Base-by-base conservation (phyloP, 2,329 filamentous ascomycete genomes). In the Fusarium heterosporum region DNA sequence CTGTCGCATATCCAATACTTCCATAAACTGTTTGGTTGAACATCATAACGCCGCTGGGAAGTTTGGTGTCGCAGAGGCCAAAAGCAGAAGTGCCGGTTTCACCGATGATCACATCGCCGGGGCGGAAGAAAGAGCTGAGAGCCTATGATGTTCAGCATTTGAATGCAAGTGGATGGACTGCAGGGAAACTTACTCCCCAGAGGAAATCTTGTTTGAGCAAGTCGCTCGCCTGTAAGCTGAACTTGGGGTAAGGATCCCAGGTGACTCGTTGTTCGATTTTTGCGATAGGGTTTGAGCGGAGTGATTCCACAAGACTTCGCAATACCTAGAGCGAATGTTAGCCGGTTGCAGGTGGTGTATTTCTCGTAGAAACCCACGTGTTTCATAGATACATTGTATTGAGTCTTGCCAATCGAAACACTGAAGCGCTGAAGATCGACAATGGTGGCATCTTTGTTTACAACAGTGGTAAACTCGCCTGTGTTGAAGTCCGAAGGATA, bases 401-500 rank as follows among this genome's bases (percentile, higher is more conserved):
- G 32, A 1, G 5, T 25, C 34, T 51, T 55, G 13, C 16, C 45
- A 7, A 51, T 22, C 22, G 7, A 55, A 14, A 19, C 12, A 7
- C 7, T 5, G 22, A 55, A 51, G 11, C 34, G 34, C n/a, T 40
- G 26, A 3, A 55, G 19, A n/a, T 51, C 52, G 2, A 55, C 8
- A 10, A 55, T 17, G n/a, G 36, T 28, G 3, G 52, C 52, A 11
- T 19, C 2, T 3, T 51, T 40, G 8, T 32, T 51, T 1, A 51
- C 19, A 14, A 51, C 34, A 10, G 34, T 55, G 3, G 52, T 55
- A 11, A 55, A 55, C 2, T 55, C 45, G 16, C 52, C 52, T 1
- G 45, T 55, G 6, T 55, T 55, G 13, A 55, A 51, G 0, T 55
- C 52, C 8, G 45, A 55, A 7, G 52, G 34, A 14, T 32, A 51